Base-by-base conservation (phyloP, 495 filamentous ascomycete species). In the Letharia lupina region DNA sequence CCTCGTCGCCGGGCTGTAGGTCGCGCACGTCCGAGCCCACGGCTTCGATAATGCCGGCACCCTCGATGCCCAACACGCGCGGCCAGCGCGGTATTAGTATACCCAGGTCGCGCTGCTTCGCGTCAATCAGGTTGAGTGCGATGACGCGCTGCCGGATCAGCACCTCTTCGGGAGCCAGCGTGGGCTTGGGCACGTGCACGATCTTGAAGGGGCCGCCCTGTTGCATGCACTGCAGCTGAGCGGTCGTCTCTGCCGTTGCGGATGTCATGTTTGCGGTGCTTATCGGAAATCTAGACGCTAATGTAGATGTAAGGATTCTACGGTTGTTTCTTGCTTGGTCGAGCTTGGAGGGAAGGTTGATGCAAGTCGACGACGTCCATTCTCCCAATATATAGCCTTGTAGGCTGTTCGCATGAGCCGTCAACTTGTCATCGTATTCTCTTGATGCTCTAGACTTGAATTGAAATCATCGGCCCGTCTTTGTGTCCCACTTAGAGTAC, bases 71-170 rank as follows among this genome's bases (percentile, higher is more conserved):
- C 15, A 78, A 65, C 28, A 79, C 70, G 39, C 67, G 54, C 2
- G 77, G 76, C 70, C 75, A 77, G 31, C 70, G 58, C 42, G 71
- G 70, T 8, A 74, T 20, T 50, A 69, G 69, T 45, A 71, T 48
- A 8, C 73, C 71, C 28, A 62, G 48, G 40, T 73, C 64, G 60
- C 77, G 74, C 62, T 75, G 73, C 18, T 73, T 68, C 52, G 61
- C 67, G 69, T 80, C 77, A 56, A 76, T 57, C 0, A 76, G 79
- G 63, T 83, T 83, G 50, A 83, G 72, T 31, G 78, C 80, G 16
- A 80, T 70, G 20, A 79, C 80, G 54, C 65, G 48, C 59, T 74
- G 76, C 61, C 76, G 76, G 48, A 82, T 69, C 6, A 78, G 70
- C 42, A 81, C 41, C 59, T 81, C 72, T 37, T 70, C 67, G 2